phyloP scores from a whole-genome alignment of 1,284 basidiomycete species.

The Mycena citricolor region DNA sequence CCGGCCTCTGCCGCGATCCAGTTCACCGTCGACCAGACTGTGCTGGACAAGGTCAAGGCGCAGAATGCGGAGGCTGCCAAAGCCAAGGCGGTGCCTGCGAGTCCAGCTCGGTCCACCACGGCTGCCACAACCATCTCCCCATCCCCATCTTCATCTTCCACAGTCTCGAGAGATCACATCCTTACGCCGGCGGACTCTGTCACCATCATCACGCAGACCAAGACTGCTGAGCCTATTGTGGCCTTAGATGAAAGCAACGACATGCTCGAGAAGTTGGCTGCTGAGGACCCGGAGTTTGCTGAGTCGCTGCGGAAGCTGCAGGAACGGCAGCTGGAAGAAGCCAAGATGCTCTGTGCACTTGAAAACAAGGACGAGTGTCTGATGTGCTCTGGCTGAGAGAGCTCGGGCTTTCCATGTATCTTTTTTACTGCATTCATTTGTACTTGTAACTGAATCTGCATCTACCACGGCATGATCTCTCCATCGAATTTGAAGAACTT shows the following conservation, averaged over 20 bases:
- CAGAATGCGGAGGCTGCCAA: slow-evolving; percentile 41
- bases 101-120: slow-evolving; percentile 27
- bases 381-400: slow-evolving; percentile 84
- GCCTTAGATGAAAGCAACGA: slow-evolving; percentile 49
- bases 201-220: slow-evolving; percentile 19
- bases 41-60: slow-evolving; percentile 74
- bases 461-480: slow-evolving; percentile 23
- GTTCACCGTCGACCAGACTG: slow-evolving; percentile 90
- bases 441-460: no score
- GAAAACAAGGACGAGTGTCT: slow-evolving; percentile 89
- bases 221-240: slow-evolving; percentile 2
- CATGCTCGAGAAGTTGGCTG: slow-evolving; percentile 21
- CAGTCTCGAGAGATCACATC: slow-evolving; percentile 2
- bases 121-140: slow-evolving; percentile 29
- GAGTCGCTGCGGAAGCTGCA: slow-evolving; percentile 75
- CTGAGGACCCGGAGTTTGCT: slow-evolving; percentile 66
- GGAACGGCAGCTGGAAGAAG: slow-evolving; percentile 77
- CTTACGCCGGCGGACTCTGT: no score
- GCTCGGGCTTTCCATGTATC: no score
- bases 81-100: slow-evolving; percentile 30
- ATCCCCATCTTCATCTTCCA: slow-evolving; percentile 10
- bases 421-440: no score
- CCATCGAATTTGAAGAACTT: slow-evolving; percentile 22
- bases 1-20: slow-evolving; percentile 96
- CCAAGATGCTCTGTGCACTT: slow-evolving; percentile 77